Evolutionary conservation across 1,284 basidiomycete genomes (phyloP).

Genomic region (Jaminaea rosea): DNA sequence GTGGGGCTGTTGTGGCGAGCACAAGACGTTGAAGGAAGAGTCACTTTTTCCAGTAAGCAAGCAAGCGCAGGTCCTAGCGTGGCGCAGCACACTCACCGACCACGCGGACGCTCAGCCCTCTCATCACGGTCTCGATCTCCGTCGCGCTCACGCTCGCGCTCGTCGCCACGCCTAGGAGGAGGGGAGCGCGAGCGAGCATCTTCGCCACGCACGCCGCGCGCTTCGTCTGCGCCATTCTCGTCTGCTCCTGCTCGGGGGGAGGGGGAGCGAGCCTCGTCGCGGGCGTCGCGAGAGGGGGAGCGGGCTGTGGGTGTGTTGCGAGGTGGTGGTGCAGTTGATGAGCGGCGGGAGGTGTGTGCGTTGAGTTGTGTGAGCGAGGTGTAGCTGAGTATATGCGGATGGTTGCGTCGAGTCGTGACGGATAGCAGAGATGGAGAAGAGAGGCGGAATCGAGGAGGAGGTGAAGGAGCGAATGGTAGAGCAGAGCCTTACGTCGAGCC

Average conservation of each 20-base stretch:
- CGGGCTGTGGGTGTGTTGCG: no score
- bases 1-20: not conserved
- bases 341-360: not conserved
- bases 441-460: not conserved
- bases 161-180: slow-evolving; percentile 22
- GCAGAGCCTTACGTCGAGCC: not conserved
- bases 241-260: not conserved
- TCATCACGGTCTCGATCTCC: not conserved
- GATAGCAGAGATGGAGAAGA: not conserved
- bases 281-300: no score
- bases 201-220: slow-evolving; percentile 13
- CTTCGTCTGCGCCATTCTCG: not conserved
- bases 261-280: not conserved
- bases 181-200: slow-evolving; percentile 22
- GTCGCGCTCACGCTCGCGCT: slow-evolving; percentile 15
- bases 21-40: not conserved
- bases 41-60: not conserved
- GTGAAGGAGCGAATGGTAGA: not conserved
- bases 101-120: slow-evolving; percentile 12
- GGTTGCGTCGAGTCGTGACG: not conserved
- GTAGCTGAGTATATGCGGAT: not conserved
- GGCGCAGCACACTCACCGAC: slow-evolving; percentile 15
- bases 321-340: no score
- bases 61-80: not conserved
- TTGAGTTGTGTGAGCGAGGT: not conserved